phyloP scores from a whole-genome alignment of 805 yeast species.

The Kazachstania africana region DNA sequence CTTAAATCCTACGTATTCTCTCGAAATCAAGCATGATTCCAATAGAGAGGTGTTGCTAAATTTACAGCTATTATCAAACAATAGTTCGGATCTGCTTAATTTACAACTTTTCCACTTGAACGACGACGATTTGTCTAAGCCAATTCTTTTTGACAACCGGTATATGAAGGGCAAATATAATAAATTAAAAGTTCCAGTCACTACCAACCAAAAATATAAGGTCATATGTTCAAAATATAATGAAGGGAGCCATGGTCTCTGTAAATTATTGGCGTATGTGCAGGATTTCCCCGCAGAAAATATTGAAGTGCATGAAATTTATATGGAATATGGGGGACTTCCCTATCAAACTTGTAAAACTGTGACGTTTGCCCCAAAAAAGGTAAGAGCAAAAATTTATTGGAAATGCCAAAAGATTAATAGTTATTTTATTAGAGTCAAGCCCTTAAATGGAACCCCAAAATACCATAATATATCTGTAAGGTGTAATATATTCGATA shows the following conservation, averaged over 20 bases:
- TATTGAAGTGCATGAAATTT: conserved; percentile 6
- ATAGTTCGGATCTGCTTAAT: conserved; percentile 7
- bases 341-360: conserved; percentile 9
- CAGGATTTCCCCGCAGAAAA: not conserved
- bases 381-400: conserved; percentile 6
- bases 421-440: conserved; percentile 10
- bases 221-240: conserved; percentile 13
- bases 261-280: conserved; percentile 5
- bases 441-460: not conserved
- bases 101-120: conserved; percentile 13
- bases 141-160: conserved; percentile 9
- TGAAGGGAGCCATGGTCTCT: not conserved
- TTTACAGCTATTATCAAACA: conserved; percentile 9
- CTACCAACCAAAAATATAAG: conserved; percentile 13
- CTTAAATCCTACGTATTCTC: conserved; percentile 16
- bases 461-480: no score
- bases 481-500: conserved; percentile 16
- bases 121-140: conserved; percentile 13
- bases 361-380: conserved; percentile 5
- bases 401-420: not conserved
- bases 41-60: conserved; percentile 7
- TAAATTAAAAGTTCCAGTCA: conserved; percentile 7
- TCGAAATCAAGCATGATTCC: conserved; percentile 4
- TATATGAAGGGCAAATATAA: conserved; percentile 7
- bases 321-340: conserved; percentile 14